Base-by-base conservation (phyloP, 2,329 filamentous ascomycete genomes). In the Coniella vitis region DNA sequence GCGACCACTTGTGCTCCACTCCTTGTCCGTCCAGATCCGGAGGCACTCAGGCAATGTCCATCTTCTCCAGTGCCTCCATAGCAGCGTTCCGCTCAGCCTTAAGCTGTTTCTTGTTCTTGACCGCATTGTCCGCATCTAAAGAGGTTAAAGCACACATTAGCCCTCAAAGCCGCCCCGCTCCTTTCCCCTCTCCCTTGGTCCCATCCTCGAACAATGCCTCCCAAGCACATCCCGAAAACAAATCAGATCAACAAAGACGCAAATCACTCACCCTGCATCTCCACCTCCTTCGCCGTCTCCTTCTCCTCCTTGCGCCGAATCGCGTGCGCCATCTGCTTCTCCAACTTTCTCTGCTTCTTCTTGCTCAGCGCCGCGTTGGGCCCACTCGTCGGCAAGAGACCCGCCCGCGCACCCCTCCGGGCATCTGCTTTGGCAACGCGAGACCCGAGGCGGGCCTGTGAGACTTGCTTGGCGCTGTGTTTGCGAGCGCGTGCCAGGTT, bases 311-410 rank as follows among this genome's bases (percentile, higher is more conserved):
- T 76, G 51, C 78, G 66, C 68, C 72, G 71, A 48, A 78, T 48
- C 16, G 74, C 76, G 55, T 79, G 67, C 2, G 66, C 69, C 62
- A 77, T 59, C 64, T 72, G 70, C 68, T 73, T 71, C 61, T 80
- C 72, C 34, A 80, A 49, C 71, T 80, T 81, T 54, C 71, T 68
- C 60, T 67, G 65, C 70, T 73, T 75, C 73, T 81, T 81, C 41
- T 64, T 64, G 64, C 77, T 79, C 31, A 79, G 41, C 17, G 70
- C 65, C 1, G 65, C 66, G 31, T 72, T 67, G 0, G 78, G 76
- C 0, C 78, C 78, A 63, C 75, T 79, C 13, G 68, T 80, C 0
- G 78, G 76, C 50, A 79, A 58, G 34, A 81, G 61, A 0, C 78
- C 78, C 0, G 71, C 62, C 2, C 76, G 64, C 2, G 76, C 78